phyloP scores from a whole-genome alignment of 192 early-diverging fungal species.

The Backusella australiensis region DNA sequence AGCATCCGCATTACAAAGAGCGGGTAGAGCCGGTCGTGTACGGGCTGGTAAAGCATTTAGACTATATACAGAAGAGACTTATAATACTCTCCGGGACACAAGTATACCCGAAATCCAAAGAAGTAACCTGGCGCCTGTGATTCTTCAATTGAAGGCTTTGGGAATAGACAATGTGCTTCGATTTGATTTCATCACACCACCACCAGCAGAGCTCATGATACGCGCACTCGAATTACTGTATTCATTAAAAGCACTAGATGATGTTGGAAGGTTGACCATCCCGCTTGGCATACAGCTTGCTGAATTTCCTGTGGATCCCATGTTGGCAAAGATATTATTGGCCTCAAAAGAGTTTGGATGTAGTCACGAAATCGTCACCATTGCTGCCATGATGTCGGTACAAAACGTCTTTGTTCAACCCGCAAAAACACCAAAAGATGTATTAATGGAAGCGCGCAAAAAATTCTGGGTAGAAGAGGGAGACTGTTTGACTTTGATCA shows the following conservation, averaged over 20 bases:
- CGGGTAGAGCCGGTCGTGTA: slow-evolving; percentile 92
- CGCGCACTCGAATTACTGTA: slow-evolving; percentile 72
- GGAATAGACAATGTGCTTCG: slow-evolving; percentile 79
- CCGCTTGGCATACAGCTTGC: slow-evolving; percentile 69
- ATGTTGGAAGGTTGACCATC: slow-evolving; percentile 65
- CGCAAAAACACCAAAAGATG: slow-evolving; percentile 29
- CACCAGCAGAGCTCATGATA: slow-evolving; percentile 69
- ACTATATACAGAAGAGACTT: slow-evolving; percentile 86
- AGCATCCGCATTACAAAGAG: slow-evolving; percentile 91
- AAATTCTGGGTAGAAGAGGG: slow-evolving; percentile 80
- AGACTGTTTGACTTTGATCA: slow-evolving; percentile 60
- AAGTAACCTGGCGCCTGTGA: slow-evolving; percentile 63
- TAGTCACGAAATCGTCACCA: slow-evolving; percentile 71
- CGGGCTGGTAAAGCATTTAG: slow-evolving; percentile 88
- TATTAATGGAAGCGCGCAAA: slow-evolving; percentile 55
- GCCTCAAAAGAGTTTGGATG: slow-evolving; percentile 64
- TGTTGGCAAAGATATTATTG: slow-evolving; percentile 65
- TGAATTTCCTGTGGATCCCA: slow-evolving; percentile 75
- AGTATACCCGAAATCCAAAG: slow-evolving; percentile 96
- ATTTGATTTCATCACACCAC: slow-evolving; percentile 78
- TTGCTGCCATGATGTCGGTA: slow-evolving; percentile 78
- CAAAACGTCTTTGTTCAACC: slow-evolving; percentile 56
- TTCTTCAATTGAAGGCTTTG: slow-evolving; percentile 76
- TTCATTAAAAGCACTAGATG: slow-evolving; percentile 70
- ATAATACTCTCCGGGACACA: slow-evolving; percentile 71